Base-by-base conservation (phyloP, 208 protist species). In the Crithidia sp. region DNA sequence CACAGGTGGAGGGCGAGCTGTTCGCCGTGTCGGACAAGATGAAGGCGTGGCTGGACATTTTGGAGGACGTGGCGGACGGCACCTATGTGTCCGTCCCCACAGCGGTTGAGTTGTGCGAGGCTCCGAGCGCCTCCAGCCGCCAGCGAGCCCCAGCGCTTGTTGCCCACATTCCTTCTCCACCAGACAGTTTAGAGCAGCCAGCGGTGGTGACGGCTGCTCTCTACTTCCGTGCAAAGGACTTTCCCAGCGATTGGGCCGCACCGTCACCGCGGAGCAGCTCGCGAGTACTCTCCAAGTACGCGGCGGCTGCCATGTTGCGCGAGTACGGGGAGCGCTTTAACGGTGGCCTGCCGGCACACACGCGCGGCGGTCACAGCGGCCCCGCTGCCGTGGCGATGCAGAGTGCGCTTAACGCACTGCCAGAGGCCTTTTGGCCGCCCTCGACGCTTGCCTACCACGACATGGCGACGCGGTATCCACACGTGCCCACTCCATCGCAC, bases 1-100 rank as follows among this genome's bases (percentile, higher is more conserved):
- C 79, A 16, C 83, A 81, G 62, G 81, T 93, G n/a, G 64, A 86
- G 41, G 88, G 88, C 7, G 88, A 93, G 70, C 67, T 90, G 43
- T 93, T 89, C 64, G 57, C 83, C 37, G 75, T 93, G 14, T 82
- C 85, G 13, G 70, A 70, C 40, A 83, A 77, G 47, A 85, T 90
- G 81, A 76, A 78, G 63, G 72, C 67, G 45, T 92, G 87, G 84
- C 61, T 93, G 2, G 84, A 93, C 61, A 77, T 93, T 5, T 71
- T 93, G 61, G 63, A 87, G 65, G 83, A 71, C 44, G 63, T 90
- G n/a, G 52, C 75, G 13, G 71, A 39, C 2, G 83, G 85, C 50
- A 68, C 62, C 16, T 81, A 89, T 63, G 56, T 61, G 67, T 65
- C 62, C 28, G 70, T 71, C 17, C 47, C 75, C 19, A 80, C 79